Evolutionary conservation across 1,284 basidiomycete species (phyloP), one percentile per base, ranked within the genome.

Genomic region (Schizophyllum commune): DNA sequence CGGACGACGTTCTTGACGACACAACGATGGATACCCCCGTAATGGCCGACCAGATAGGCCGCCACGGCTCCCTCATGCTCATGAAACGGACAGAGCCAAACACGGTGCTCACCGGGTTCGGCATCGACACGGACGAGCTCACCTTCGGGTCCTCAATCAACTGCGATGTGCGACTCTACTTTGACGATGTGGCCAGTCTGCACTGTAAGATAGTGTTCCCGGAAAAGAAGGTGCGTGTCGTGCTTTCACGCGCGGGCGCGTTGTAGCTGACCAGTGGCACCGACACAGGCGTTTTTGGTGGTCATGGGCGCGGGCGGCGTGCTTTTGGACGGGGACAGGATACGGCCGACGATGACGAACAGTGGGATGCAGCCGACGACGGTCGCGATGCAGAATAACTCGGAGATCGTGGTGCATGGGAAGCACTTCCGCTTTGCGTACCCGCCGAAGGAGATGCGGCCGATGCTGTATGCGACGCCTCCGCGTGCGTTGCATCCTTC

Each of bases 381-480:
- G 0, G 76, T 89, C 6, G 83, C 87, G 4, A 74, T 90, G 9
- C 74, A 77, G 19, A 88, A 88, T 69, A 79, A 83, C 70, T 84
- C 85, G 6, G 80, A 83, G 52, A 78, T 89, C 57, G 84, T 85
- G 65, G 84, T 90, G 22, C 82, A 83, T 68, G 79, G 78, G 59
- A 89, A 89, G 67, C 77, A 81, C 2, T 91, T 91, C 68, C 73
- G 78, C 19, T 89, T 90, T 69, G 77, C 78, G 5, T 89, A 89
- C 67, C 88, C 88, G 2, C 86, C 88, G 2, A 89, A 88, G 68
- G 83, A 88, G 59, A 73, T 87, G n/a, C 81, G 87, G 39, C 75
- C 80, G 5, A 74, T 77, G 1, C 71, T 88, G 13, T 72, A 83
- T 20, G 75, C 80, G 22, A 81, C 83, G 11, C 85, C 84, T 47